Conservation (phyloP, 2,329 filamentous ascomycete species). For the Coleophoma cylindrospora region DNA sequence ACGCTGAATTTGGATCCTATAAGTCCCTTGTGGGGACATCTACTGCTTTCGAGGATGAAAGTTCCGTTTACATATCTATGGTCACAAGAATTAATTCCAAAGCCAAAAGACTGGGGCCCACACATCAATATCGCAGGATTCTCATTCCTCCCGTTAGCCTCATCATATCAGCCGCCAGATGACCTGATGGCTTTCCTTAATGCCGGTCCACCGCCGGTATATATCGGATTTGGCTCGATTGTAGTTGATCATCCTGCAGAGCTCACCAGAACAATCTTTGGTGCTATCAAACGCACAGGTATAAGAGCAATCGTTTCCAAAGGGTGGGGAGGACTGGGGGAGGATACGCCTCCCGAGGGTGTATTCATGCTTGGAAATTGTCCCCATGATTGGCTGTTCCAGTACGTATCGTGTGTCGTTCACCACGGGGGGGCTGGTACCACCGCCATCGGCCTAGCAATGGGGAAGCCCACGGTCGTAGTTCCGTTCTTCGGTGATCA, state of each 20-base stretch:
- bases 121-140: slow-evolving; percentile 74
- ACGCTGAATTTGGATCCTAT: slow-evolving; percentile 66
- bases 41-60: slow-evolving; percentile 62
- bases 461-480: slow-evolving; percentile 63
- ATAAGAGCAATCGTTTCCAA: slow-evolving; percentile 68
- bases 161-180: slow-evolving; percentile 51
- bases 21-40: slow-evolving; percentile 69
- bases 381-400: slow-evolving; percentile 74
- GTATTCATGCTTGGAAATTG: slow-evolving; percentile 69
- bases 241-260: slow-evolving; percentile 65
- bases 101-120: slow-evolving; percentile 60
- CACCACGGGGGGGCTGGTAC: slow-evolving; percentile 74
- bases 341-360: slow-evolving; percentile 47
- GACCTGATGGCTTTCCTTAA: slow-evolving; percentile 50
- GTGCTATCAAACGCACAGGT: slow-evolving; percentile 58
- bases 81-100: slow-evolving; percentile 54
- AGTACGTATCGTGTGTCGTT: slow-evolving; percentile 57
- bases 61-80: slow-evolving; percentile 68
- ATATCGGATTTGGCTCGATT: slow-evolving; percentile 73
- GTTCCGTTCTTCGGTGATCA: slow-evolving; percentile 78
- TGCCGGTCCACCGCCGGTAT: slow-evolving; percentile 55
- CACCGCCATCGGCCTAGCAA: slow-evolving; percentile 68
- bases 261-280: slow-evolving; percentile 67
- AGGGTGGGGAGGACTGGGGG: slow-evolving; percentile 69
- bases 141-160: slow-evolving; percentile 60